Conservation (phyloP, 768 basidiomycete species). For the Leccinellum luteum region DNA sequence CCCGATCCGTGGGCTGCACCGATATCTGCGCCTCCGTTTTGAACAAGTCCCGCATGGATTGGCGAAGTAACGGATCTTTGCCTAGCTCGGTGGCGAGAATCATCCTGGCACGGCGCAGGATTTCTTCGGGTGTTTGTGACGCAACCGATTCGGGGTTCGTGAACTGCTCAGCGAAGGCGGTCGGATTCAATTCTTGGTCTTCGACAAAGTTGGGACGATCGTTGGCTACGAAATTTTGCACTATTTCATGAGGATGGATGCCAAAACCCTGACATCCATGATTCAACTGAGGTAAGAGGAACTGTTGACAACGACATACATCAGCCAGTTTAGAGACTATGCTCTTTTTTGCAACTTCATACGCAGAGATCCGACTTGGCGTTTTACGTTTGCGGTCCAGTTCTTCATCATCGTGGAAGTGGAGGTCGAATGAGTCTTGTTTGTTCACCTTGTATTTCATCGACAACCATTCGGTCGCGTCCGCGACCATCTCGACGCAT, state of each 20-base stretch:
- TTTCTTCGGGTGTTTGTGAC: constrained; percentile 59
- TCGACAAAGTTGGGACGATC: constrained; percentile 67
- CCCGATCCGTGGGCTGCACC: constrained; percentile 85
- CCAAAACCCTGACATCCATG: constrained; percentile 68
- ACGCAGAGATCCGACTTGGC: constrained; percentile 81
- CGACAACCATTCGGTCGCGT: constrained; percentile 86
- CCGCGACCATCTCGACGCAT: constrained; percentile 85
- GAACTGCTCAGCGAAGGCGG: constrained; percentile 84
- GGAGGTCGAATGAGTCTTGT: constrained; percentile 57
- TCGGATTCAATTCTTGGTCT: constrained; percentile 79
- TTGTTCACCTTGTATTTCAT: constrained; percentile 81
- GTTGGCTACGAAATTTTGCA: constrained; percentile 72
- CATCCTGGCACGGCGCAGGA: constrained; percentile 72
- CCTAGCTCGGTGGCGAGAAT: constrained; percentile 88
- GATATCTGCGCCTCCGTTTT: constrained; percentile 72
- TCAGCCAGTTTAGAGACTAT: constrained; percentile 75
- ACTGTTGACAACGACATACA: constrained; percentile 41
- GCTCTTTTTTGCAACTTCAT: constrained; percentile 81
- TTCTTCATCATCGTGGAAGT: constrained; percentile 68
- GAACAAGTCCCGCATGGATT: constrained; percentile 73
- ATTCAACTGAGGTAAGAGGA: background rate
- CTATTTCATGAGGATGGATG: constrained; percentile 75
- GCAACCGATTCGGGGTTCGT: constrained; percentile 63
- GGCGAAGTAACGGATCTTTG: constrained; percentile 86
- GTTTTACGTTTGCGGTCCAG: constrained; percentile 67